Conservation (phyloP, 1,139 yeast genomes). For the Entelexis paramagnoliae region DNA sequence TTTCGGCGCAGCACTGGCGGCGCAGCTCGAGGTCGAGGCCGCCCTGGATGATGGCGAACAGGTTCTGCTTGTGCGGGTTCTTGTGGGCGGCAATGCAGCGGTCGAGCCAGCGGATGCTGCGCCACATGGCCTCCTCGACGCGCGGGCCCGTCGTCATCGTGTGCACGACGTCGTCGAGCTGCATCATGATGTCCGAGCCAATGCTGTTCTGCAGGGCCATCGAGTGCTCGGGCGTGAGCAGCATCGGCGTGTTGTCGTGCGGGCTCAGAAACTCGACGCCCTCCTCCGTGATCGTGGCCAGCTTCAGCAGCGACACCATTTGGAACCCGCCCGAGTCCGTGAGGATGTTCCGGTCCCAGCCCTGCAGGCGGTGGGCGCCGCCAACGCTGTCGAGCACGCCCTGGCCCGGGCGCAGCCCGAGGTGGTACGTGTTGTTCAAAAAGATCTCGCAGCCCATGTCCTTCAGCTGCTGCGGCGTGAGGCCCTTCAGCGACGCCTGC, state of each 20-base stretch:
- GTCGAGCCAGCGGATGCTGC: constrained; percentile 39
- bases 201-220: constrained; percentile 37
- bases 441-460: constrained; percentile 37
- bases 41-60: constrained; percentile 40
- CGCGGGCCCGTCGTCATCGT: constrained; percentile 38
- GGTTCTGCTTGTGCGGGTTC: constrained; percentile 36
- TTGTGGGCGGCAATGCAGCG: constrained; percentile 39
- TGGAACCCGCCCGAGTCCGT: constrained; percentile 41
- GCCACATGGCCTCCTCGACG: constrained; percentile 38
- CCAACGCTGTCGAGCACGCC: constrained; percentile 36
- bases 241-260: constrained; percentile 40
- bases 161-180: constrained; percentile 38
- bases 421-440: constrained; percentile 38
- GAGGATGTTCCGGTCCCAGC: constrained; percentile 37
- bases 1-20: constrained; percentile 35
- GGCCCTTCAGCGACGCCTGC: constrained; percentile 39
- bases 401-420: constrained; percentile 39
- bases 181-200: constrained; percentile 41
- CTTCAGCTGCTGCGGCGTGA: constrained; percentile 37
- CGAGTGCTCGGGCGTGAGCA: constrained; percentile 40
- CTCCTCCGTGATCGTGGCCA: constrained; percentile 39
- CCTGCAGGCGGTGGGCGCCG: constrained; percentile 38
- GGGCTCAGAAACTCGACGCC: constrained; percentile 39
- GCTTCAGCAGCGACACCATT: constrained; percentile 39
- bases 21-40: constrained; percentile 37